Base-by-base conservation (phyloP, 169 alveolate species). In the Plasmodium vinckei region DNA sequence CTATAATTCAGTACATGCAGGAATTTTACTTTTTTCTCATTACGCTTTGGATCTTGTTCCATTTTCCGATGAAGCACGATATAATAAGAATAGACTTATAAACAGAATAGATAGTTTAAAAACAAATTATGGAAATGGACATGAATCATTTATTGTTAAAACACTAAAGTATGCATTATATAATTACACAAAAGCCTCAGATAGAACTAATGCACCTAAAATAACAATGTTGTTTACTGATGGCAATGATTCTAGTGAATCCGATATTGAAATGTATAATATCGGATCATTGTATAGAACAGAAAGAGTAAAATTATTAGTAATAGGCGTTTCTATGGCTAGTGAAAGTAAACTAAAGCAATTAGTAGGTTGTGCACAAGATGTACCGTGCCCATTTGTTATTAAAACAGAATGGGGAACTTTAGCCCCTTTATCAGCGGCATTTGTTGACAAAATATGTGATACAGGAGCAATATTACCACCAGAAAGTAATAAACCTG, bases 211-310 rank as follows among this genome's bases (percentile, higher is more conserved):
- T 3, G 88, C 88, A 56, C 88, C 88, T 42, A 77, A 77, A 23
- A 59, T 77, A 23, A 77, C 88, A 19, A 63, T 77, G 75, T 10
- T 77, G 46, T 77, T 77, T 77, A 77, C 88, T 25, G 88, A 77
- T 64, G 88, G 88, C 15, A 44, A 63, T 23, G 88, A 77, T 54
- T 64, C 88, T 15, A 51, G 72, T 21, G 70, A 51, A 56, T 77
- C 88, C 27, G 73, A 77, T 19, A 49, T 63, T 17, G 46, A 15
- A 42, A 63, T 77, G 65, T 17, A 64, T 39, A 27, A 77, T 12
- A 63, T 56, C 0, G 88, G 77, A 25, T 77, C 65, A 46, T 54
- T 57, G 57, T 77, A 77, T 77, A 33, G 88, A 68, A 27, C 42
- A 77, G 75, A 77, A 63, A 63, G 65, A 25, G 88, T 77, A 47